Percentiles rank a stretch among this genome's conserved stretches.
Evolutionary conservation across 140 eudicot species (phyloP).

Genomic region (Bidens hawaiensis): DNA sequence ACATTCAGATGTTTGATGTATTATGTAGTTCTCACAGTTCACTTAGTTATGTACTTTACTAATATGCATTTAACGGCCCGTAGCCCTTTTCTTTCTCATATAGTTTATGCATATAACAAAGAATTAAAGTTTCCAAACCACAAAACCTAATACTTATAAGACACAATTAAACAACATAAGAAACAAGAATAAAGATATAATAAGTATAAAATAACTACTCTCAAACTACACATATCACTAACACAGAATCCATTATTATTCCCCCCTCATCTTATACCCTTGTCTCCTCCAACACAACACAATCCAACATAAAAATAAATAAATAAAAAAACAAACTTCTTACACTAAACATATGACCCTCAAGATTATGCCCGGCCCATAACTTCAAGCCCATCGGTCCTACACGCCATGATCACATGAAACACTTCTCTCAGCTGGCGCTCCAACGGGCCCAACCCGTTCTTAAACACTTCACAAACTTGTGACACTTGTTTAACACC

Average conservation of each 20-base stretch:
- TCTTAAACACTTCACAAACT: conserved; percentile 44
- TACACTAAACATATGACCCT: conserved; percentile 12
- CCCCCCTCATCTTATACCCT: conserved; percentile 6
- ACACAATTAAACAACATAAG: conserved; percentile 15
- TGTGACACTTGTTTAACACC: conserved; percentile 33
- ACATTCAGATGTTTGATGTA: not conserved
- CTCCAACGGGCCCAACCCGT: conserved; percentile 65
- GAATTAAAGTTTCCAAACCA: no score
- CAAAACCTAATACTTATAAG: no score
- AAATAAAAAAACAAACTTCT: conserved; percentile 21
- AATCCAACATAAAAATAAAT: conserved; percentile 17
- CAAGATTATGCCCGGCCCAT: conserved; percentile 38
- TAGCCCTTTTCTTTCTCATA: not conserved
- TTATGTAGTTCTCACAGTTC: not conserved
- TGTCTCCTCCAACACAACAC: conserved; percentile 12
- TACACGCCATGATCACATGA: conserved; percentile 58
- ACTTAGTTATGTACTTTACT: not conserved
- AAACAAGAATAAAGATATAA: conserved; percentile 34
- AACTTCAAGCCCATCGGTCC: conserved; percentile 64
- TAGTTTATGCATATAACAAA: not conserved
- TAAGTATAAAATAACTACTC: not conserved
- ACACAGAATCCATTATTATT: conserved; percentile 25
- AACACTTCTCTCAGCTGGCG: conserved; percentile 62
- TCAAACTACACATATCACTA: conserved; percentile 13
- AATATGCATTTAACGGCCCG: not conserved